These are phyloP conservation scores for Silene uniflora DNA, from an alignment of 148 eudicot genomes.

Conservation along the genomic window DNA sequence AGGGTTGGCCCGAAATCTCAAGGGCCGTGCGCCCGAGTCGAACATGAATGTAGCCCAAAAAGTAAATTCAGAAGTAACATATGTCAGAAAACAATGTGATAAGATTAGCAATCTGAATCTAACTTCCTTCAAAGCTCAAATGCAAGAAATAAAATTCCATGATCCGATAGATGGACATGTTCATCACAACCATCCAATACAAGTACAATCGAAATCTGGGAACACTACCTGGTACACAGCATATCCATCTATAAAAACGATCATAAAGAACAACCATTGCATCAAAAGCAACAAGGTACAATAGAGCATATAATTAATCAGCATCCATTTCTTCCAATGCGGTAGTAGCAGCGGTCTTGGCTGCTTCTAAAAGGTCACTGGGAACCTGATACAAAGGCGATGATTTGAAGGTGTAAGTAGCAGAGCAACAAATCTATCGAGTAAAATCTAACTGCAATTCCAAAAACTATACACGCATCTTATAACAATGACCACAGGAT, in stretches of 20 bases:
- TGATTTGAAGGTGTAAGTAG: background rate
- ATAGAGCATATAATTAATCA: conserved; percentile 30
- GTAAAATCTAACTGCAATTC: too few relatives aligned
- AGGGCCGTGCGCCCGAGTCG: too few relatives aligned
- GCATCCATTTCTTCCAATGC: conserved; percentile 88
- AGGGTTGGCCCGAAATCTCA: too few relatives aligned
- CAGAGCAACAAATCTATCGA: background rate
- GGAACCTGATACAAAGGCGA: conserved; percentile 49
- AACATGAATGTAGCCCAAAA: too few relatives aligned
- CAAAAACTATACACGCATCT: background rate
- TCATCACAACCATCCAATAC: background rate
- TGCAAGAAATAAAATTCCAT: background rate
- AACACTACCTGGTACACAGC: background rate
- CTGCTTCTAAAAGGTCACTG: conserved; percentile 53
- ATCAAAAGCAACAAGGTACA: background rate
- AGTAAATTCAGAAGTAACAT: too few relatives aligned
- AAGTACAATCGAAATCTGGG: background rate
- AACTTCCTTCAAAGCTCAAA: background rate
- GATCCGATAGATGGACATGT: background rate
- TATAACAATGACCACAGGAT: background rate
- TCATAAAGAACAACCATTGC: background rate
- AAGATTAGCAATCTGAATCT: background rate
- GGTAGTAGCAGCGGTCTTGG: conserved; percentile 62
- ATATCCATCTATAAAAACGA: background rate
- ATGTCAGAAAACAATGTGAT: too few relatives aligned